Evolutionary conservation across 306 rosid genomes (phyloP).

Genomic region (Biancaea sappan): DNA sequence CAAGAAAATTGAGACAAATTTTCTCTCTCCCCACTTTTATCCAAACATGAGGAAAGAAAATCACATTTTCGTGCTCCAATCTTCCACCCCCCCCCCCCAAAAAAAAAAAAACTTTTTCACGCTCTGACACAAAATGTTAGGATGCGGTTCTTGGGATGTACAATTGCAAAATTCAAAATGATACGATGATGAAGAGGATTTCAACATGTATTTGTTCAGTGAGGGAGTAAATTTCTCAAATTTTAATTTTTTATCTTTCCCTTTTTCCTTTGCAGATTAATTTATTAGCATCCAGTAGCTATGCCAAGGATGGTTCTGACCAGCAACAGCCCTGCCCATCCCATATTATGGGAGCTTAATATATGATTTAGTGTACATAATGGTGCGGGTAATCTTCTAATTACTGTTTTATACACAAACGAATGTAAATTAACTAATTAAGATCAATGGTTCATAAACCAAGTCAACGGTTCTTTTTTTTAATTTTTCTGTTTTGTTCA

Average conservation of each 20-base stretch:
- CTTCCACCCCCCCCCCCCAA: neutral
- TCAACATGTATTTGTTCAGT: neutral
- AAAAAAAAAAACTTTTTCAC: neutral
- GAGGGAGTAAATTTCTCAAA: neutral
- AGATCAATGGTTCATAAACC: too few relatives aligned
- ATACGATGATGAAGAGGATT: too few relatives aligned
- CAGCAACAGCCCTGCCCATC: conserved; percentile 41
- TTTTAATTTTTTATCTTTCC: neutral
- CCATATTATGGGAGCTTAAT: conserved; percentile 71
- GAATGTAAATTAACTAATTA: too few relatives aligned
- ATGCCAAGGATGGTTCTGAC: conserved; percentile 46
- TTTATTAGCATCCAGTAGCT: conserved; percentile 57
- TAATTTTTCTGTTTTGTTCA: too few relatives aligned
- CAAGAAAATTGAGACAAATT: conserved; percentile 5
- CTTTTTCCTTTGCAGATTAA: conserved; percentile 54
- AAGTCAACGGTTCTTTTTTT: too few relatives aligned
- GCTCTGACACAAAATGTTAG: neutral
- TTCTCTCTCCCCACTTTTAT: neutral
- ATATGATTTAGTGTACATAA: neutral
- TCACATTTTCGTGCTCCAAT: neutral
- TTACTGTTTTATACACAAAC: too few relatives aligned
- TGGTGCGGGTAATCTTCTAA: neutral
- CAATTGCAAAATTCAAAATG: conserved; percentile 18
- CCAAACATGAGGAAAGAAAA: neutral
- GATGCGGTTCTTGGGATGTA: neutral